A percentile compares a stretch with the other conserved stretches of the same genome.
These are phyloP conservation scores for Acephala macrosclerotiorum DNA, from an alignment of 2,329 filamentous ascomycete genomes.

Conservation along the genomic window DNA sequence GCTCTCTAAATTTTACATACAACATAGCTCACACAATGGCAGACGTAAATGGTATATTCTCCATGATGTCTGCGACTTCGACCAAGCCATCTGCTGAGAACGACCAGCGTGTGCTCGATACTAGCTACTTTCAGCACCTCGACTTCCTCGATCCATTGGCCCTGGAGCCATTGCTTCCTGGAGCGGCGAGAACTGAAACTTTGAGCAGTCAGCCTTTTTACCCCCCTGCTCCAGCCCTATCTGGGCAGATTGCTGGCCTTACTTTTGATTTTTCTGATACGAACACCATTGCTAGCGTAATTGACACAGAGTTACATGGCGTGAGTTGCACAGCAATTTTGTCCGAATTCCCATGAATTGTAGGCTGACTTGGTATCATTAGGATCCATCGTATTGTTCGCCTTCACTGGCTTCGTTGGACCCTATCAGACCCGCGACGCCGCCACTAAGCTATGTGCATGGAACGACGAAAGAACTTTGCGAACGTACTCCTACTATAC, in stretches of 20 bases:
- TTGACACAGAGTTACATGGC: neutral
- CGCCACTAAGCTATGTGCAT: neutral
- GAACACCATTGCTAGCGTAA: neutral
- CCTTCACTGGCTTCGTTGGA: neutral
- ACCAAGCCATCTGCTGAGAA: neutral
- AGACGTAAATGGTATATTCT: neutral
- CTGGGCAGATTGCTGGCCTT: neutral
- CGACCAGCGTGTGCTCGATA: neutral
- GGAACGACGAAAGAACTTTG: neutral
- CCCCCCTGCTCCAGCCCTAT: neutral
- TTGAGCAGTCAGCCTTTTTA: neutral
- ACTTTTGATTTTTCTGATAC: neutral
- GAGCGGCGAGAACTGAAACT: neutral
- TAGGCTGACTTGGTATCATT: neutral
- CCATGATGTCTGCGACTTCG: neutral
- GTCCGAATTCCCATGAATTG: neutral
- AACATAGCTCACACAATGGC: neutral
- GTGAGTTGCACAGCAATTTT: neutral
- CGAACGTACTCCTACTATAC: neutral
- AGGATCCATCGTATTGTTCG: conserved; percentile 1
- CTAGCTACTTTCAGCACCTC: neutral
- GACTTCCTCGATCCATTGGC: neutral
- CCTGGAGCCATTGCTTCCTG: neutral
- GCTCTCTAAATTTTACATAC: no score
- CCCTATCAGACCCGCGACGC: neutral